Base-by-base conservation (phyloP, 2,329 filamentous ascomycete genomes). In the Fusarium secorum region DNA sequence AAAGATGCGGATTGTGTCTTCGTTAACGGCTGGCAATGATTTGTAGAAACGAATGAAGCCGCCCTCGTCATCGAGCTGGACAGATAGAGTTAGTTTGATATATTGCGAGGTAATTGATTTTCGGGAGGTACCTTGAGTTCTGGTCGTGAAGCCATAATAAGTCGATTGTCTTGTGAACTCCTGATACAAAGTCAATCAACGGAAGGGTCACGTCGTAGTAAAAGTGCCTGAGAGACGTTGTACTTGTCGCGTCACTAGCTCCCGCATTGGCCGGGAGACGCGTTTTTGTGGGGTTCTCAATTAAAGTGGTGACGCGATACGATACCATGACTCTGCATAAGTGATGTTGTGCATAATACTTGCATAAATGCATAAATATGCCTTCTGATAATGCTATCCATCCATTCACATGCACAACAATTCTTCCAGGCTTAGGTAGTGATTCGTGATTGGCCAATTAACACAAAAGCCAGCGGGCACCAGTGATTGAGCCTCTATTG, bases 31-130 rank as follows among this genome's bases (percentile, higher is more conserved):
- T 10, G 94, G 90, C 5, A 99, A 87, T n/a, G 90, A 91, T 75
- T 95, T 95, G 86, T 97, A 99, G 84, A 94, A 97, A 75, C 91
- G 93, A 83, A 98, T 98, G 85, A 99, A 99, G 74, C 95, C 94
- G 78, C 91, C 90, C 85, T 99, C 96, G 79, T 99, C 96, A 78
- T 99, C 97, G 79, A 98, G 93, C 92, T 95, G 60, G 20, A 18
- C 24, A 18, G 15, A 24, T 32, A 15, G 70, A 28, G 59, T 74
- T 22, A 44, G 68, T 48, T 30, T 3, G 20, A 15, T 45, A 33
- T 41, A 33, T 49, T 35, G 15, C 28, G 22, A n/a, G 24, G 8
- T 41, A 33, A 24, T 36, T 32, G 4, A 15, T 22, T 17, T 22
- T n/a, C 22, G 32, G 15, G 11, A 64, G 63, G 42, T 65, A 91